Conservation (phyloP, 129 eudicot species). For the Centaurea solstitialis region DNA sequence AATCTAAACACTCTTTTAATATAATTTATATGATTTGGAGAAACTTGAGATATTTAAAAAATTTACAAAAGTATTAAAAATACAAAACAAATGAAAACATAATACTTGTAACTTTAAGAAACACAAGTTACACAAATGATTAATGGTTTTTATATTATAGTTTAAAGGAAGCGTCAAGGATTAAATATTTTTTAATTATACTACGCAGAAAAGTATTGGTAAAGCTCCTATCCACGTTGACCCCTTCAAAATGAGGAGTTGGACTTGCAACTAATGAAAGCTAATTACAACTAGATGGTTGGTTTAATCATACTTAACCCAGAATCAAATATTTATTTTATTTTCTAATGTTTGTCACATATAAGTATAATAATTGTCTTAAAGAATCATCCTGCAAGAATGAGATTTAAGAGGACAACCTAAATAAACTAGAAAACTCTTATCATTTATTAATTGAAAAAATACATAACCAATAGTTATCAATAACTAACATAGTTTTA, state of each 20-base stretch:
- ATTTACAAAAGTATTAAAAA: too few relatives aligned
- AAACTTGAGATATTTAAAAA: too few relatives aligned
- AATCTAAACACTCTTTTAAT: too few relatives aligned
- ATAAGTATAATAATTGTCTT: neutral
- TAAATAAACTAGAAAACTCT: neutral
- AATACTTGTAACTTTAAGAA: neutral
- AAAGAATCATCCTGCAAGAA: neutral
- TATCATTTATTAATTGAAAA: neutral
- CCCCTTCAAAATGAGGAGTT: neutral
- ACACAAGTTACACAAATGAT: neutral
- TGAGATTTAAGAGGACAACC: neutral
- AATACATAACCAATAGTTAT: too few relatives aligned
- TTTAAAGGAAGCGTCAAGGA: neutral
- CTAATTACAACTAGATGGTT: neutral
- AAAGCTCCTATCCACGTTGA: constrained; percentile 3
- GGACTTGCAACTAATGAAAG: neutral
- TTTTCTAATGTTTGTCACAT: neutral
- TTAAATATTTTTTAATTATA: neutral
- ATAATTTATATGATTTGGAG: too few relatives aligned
- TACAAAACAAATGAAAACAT: neutral
- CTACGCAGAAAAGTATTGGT: neutral
- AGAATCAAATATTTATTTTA: neutral
- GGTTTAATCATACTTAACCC: neutral
- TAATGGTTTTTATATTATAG: neutral
- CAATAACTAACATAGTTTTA: neutral